phyloP scores from a whole-genome alignment of 1,284 basidiomycete genomes.

The Polyporus tsugae region DNA sequence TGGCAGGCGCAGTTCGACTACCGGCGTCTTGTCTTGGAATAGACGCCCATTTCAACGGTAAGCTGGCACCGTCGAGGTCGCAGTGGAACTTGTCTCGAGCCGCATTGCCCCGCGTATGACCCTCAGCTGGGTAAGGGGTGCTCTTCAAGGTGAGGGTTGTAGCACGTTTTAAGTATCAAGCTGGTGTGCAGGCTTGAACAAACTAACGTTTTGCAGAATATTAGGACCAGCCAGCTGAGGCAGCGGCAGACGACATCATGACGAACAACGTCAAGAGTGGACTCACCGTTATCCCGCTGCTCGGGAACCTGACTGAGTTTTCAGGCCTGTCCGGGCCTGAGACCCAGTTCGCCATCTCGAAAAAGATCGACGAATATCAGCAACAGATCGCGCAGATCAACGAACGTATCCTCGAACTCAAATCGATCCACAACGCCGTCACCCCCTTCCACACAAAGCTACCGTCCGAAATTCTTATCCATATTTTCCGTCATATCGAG shows the following conservation, averaged over 20 bases:
- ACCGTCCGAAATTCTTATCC: neutral
- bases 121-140: too few relatives aligned
- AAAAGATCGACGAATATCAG: neutral
- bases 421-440: neutral
- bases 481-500: neutral
- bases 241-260: neutral
- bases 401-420: neutral
- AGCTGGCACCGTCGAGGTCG: too few relatives aligned
- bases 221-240: too few relatives aligned
- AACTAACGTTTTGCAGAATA: too few relatives aligned
- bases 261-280: neutral
- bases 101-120: too few relatives aligned
- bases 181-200: too few relatives aligned
- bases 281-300: neutral
- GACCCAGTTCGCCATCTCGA: neutral
- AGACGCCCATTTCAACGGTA: too few relatives aligned
- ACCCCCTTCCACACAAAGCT: neutral
- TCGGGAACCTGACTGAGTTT: neutral
- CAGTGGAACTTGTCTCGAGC: too few relatives aligned
- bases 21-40: too few relatives aligned
- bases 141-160: too few relatives aligned
- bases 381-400: neutral
- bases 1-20: too few relatives aligned
- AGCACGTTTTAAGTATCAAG: too few relatives aligned
- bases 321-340: neutral